Base-by-base conservation (phyloP, 192 early-diverging fungal species). In the Coemansia sp. region DNA sequence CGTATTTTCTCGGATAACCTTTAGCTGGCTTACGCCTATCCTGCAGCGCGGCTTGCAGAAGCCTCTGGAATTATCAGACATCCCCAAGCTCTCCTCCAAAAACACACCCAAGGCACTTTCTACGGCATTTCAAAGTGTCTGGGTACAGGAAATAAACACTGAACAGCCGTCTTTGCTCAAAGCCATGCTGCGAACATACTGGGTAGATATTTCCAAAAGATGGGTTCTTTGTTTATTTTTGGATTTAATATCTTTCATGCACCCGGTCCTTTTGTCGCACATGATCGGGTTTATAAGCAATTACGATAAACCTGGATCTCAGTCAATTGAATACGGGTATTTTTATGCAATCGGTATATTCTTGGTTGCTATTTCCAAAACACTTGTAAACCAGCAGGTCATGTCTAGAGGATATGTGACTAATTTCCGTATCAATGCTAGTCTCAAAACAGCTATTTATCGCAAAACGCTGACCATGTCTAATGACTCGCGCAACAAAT, bases 21-120 rank as follows among this genome's bases (percentile, higher is more conserved):
- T 97, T 77, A 79, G 88, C 35, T 99, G 97, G 97, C 92, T 99
- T 88, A 90, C 91, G 53, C 87, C 89, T 14, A 67, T 97, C 64
- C 92, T 98, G 80, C 88, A 90, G 53, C 74, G 90, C 41, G 95
- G 95, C 3, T 90, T 87, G 63, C 67, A 77, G 34, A 93, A 93
- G 71, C 91, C 89, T 41, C 81, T 96, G 63, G 85, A 87, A 20
- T 86, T 91, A 76, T 89, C 91, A 43, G 95, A 98, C 78, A 78
- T 94, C 20, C 94, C 89, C 90, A 85, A 86, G 32, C 81, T 98
- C 59, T 71, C 86, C 22, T 69, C 57, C 12, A 74, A 88, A 37
- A 91, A 94, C 76, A 79, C 85, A 36, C 88, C 96, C 17, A 79
- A 81, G 0, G 72, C 72, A 28, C 89, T 93, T 33, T 89, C 91